A percentile compares a stretch with the other conserved stretches of the same genome.
phyloP scores from a whole-genome alignment of 2,329 filamentous ascomycete species.

The Stachybotrys chartarum region DNA sequence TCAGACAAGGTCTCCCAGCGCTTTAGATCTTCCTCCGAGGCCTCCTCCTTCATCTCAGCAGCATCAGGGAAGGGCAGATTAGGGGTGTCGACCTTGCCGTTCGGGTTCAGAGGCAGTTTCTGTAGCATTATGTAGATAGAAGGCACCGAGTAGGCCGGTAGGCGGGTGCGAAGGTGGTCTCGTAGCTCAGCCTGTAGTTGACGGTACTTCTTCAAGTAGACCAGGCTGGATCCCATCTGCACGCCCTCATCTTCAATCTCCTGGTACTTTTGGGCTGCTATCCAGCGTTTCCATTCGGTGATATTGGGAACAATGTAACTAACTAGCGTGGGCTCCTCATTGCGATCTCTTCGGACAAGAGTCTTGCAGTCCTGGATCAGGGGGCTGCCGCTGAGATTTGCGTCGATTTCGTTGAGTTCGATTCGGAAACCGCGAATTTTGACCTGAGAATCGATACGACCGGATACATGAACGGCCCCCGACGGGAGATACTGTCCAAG shows the following conservation, averaged over 20 bases:
- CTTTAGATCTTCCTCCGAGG: conserved; percentile 22
- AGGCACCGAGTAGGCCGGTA: conserved; percentile 27
- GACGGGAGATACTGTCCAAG: conserved; percentile 62
- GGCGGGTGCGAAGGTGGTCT: conserved; percentile 61
- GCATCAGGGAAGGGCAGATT: conserved; percentile 75
- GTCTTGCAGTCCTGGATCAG: conserved; percentile 82
- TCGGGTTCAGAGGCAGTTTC: conserved; percentile 63
- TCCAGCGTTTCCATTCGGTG: conserved; percentile 62
- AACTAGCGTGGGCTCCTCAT: conserved; percentile 68
- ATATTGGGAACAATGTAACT: conserved; percentile 85
- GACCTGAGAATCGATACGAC: conserved; percentile 52
- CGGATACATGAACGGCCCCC: neutral
- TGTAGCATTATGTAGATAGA: conserved; percentile 24
- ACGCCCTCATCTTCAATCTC: conserved; percentile 38
- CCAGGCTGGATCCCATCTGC: conserved; percentile 33
- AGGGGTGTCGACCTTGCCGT: conserved; percentile 74
- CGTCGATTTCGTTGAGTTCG: conserved; percentile 90
- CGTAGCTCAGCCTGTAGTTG: conserved; percentile 43
- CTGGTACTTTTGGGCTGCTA: conserved; percentile 23
- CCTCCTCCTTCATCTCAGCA: conserved; percentile 40
- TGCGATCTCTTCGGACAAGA: conserved; percentile 47
- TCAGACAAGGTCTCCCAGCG: conserved; percentile 43
- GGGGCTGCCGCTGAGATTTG: conserved; percentile 65
- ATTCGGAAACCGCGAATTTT: conserved; percentile 86
- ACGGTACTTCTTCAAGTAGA: conserved; percentile 38